Evolutionary conservation across 2,329 filamentous ascomycete species (phyloP).

Genomic region (Alternaria ethzedia): DNA sequence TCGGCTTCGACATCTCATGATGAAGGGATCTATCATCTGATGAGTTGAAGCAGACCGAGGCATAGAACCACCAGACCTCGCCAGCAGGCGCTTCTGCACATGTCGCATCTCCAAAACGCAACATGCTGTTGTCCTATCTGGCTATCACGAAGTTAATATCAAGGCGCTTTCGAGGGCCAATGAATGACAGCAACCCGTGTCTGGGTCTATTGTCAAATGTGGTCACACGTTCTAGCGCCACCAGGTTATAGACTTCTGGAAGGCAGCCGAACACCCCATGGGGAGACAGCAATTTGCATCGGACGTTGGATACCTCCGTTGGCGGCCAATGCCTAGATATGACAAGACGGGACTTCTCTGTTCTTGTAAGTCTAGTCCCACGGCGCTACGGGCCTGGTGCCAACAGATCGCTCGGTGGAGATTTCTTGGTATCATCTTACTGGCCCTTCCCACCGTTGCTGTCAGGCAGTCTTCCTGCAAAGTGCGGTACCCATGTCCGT

Average conservation of each 20-base stretch:
- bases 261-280: constrained; percentile 18
- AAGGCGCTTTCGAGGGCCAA: constrained; percentile 1
- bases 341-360: constrained; percentile 11
- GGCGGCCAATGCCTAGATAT: constrained; percentile 7
- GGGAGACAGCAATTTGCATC: constrained; percentile 19
- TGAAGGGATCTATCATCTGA: background rate
- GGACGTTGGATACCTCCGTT: constrained; percentile 17
- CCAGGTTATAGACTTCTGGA: constrained; percentile 19
- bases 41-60: background rate
- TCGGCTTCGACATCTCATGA: background rate
- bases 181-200: background rate
- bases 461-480: constrained; percentile 19
- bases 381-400: constrained; percentile 32
- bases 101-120: background rate
- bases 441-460: constrained; percentile 18
- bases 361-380: constrained; percentile 18
- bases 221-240: constrained; percentile 8
- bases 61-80: background rate
- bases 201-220: constrained; percentile 10
- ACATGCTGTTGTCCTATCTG: background rate
- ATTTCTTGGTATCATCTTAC: constrained; percentile 18
- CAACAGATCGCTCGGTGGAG: constrained; percentile 26
- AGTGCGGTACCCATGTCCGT: constrained; percentile 24
- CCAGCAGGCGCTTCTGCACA: background rate
- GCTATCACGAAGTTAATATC: background rate